Conservation (phyloP, 345 rosid genomes). For the Pseudoturritis turrita region DNA sequence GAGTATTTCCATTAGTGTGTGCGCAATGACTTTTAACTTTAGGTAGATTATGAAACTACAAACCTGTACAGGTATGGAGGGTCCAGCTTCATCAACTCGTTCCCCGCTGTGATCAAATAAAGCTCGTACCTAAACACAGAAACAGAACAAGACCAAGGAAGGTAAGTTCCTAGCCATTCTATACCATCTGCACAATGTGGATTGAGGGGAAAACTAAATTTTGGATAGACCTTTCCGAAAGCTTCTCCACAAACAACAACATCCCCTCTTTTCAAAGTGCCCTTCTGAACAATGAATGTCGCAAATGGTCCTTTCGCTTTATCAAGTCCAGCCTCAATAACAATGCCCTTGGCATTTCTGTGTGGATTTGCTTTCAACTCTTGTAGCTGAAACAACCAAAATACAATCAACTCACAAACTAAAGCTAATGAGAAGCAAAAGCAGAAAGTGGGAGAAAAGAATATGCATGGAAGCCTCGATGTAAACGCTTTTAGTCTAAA, state of each 20-base stretch:
- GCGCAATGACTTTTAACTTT: background rate
- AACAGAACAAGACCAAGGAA: conserved; percentile 4
- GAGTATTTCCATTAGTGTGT: conserved; percentile 3
- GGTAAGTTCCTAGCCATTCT: conserved; percentile 17
- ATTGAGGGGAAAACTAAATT: conserved; percentile 11
- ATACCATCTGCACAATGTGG: background rate
- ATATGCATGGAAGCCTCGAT: background rate
- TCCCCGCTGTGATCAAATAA: conserved; percentile 77
- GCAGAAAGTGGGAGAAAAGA: background rate
- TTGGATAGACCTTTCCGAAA: conserved; percentile 80
- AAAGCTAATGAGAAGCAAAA: conserved; percentile 6
- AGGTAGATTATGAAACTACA: conserved; percentile 18
- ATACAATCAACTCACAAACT: conserved; percentile 26
- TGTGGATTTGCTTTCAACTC: conserved; percentile 97
- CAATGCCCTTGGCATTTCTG: conserved; percentile 91
- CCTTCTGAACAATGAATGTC: conserved; percentile 93
- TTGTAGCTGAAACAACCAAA: conserved; percentile 66
- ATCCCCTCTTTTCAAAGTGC: conserved; percentile 87
- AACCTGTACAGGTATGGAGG: conserved; percentile 95
- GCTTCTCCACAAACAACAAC: conserved; percentile 93
- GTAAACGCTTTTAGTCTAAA: background rate
- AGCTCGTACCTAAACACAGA: conserved; percentile 71
- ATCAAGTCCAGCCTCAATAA: conserved; percentile 90
- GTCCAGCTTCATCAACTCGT: conserved; percentile 86
- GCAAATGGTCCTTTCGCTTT: conserved; percentile 91